Conservation (phyloP, 2,329 filamentous ascomycete species). For the Myriosclerotinia duriaeana region DNA sequence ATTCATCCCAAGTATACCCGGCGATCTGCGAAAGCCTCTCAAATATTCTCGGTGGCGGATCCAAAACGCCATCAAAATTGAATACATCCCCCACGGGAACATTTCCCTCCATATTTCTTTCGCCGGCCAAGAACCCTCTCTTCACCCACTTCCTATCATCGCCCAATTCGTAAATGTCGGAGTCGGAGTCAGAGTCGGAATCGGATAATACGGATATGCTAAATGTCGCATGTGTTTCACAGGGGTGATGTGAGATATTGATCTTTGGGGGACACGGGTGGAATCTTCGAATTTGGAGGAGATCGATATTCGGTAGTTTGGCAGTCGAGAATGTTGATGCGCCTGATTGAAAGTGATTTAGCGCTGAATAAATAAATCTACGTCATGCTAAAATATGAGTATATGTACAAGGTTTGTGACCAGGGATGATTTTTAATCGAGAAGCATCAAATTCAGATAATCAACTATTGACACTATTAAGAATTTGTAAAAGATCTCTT, state of each 20-base stretch:
- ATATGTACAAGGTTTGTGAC: background rate
- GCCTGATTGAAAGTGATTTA: conserved; percentile 5
- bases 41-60: conserved; percentile 67
- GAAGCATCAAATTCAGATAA: background rate
- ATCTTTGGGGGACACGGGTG: background rate
- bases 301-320: conserved; percentile 13
- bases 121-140: background rate
- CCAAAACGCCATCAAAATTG: conserved; percentile 50
- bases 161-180: conserved; percentile 25
- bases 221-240: background rate
- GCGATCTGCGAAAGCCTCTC: conserved; percentile 71
- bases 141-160: conserved; percentile 13
- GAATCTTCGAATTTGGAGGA: conserved; percentile 11
- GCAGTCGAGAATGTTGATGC: conserved; percentile 4
- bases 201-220: background rate
- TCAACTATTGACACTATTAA: no score
- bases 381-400: background rate
- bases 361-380: background rate
- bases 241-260: background rate
- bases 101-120: conserved; percentile 34
- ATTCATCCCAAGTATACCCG: conserved; percentile 76
- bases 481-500: no score
- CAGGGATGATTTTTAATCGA: background rate
- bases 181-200: background rate
- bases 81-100: conserved; percentile 33